These are phyloP conservation scores for Teratosphaeria epicoccoides DNA, from an alignment of 2,329 filamentous ascomycete genomes.

Conservation along the genomic window DNA sequence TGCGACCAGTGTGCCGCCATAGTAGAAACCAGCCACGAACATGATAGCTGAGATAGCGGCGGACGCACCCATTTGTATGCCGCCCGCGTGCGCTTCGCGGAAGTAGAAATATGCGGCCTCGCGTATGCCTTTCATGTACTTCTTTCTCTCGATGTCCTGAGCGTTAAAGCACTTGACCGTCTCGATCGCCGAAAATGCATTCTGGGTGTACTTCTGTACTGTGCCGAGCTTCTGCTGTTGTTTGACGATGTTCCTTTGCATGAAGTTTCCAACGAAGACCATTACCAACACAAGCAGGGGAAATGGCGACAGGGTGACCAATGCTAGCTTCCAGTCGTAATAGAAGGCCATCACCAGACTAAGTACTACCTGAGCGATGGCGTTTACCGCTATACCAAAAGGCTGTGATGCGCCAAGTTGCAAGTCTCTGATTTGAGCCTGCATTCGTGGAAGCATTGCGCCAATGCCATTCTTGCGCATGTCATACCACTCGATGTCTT, in stretches of 20 bases:
- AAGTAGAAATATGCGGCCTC: slow-evolving; percentile 54
- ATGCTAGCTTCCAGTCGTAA: slow-evolving; percentile 72
- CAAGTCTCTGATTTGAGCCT: slow-evolving; percentile 74
- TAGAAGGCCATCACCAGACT: slow-evolving; percentile 64
- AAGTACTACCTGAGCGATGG: slow-evolving; percentile 46
- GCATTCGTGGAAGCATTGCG: slow-evolving; percentile 59
- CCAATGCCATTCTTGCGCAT: slow-evolving; percentile 57
- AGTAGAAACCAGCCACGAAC: slow-evolving; percentile 87
- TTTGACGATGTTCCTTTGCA: slow-evolving; percentile 55
- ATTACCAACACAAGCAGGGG: slow-evolving; percentile 57
- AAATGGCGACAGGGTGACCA: slow-evolving; percentile 64
- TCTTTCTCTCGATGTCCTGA: slow-evolving; percentile 55
- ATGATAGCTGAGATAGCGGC: slow-evolving; percentile 65
- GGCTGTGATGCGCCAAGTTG: slow-evolving; percentile 72
- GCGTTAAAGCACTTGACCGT: slow-evolving; percentile 80
- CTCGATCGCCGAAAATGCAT: slow-evolving; percentile 64
- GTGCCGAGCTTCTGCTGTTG: slow-evolving; percentile 58
- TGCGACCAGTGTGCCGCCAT: slow-evolving; percentile 60
- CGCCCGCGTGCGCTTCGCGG: slow-evolving; percentile 56
- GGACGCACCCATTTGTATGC: slow-evolving; percentile 61
- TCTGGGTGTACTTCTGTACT: slow-evolving; percentile 62
- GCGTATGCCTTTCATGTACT: slow-evolving; percentile 50
- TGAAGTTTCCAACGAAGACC: slow-evolving; percentile 46
- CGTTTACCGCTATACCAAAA: slow-evolving; percentile 56
- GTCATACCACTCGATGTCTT: slow-evolving; percentile 77